Conservation (phyloP, 441 rosid genomes). For the Manihot esculenta region DNA sequence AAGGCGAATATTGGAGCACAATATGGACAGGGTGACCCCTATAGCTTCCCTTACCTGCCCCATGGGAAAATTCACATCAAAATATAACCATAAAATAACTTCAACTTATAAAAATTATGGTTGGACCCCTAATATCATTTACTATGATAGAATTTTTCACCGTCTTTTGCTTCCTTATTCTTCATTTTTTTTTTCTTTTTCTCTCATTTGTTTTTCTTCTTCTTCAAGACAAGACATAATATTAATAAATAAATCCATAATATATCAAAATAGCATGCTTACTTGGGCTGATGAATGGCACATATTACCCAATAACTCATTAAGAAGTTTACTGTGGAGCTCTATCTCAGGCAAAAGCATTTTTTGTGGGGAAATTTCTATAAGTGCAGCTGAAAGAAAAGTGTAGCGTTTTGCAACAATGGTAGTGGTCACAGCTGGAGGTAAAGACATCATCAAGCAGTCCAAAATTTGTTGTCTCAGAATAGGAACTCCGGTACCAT, state of each 20-base stretch:
- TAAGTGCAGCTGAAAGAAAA: conserved; percentile 89
- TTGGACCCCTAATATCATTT: too few relatives aligned
- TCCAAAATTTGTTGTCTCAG: conserved; percentile 83
- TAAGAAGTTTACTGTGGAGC: conserved; percentile 68
- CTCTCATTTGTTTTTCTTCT: not conserved
- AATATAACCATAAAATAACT: conserved; percentile 9
- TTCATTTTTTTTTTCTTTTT: not conserved
- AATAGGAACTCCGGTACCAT: conserved; percentile 77
- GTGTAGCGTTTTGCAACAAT: conserved; percentile 95
- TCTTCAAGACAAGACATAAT: conserved; percentile 1
- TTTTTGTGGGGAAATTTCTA: conserved; percentile 84
- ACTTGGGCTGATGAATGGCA: conserved; percentile 99
- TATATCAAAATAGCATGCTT: conserved; percentile 33
- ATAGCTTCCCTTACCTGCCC: conserved; percentile 94
- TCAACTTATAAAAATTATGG: too few relatives aligned
- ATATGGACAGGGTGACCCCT: conserved; percentile 81
- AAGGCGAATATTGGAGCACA: conserved; percentile 92
- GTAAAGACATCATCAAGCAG: conserved; percentile 78
- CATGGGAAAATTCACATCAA: conserved; percentile 26
- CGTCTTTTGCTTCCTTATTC: not conserved
- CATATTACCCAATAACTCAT: conserved; percentile 85
- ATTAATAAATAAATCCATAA: not conserved
- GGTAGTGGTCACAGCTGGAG: conserved; percentile 79
- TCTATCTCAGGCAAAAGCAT: conserved; percentile 79
- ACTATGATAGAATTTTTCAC: too few relatives aligned